Base-by-base conservation (phyloP, 768 basidiomycete species). In the Candolleomyces aberdarensis region DNA sequence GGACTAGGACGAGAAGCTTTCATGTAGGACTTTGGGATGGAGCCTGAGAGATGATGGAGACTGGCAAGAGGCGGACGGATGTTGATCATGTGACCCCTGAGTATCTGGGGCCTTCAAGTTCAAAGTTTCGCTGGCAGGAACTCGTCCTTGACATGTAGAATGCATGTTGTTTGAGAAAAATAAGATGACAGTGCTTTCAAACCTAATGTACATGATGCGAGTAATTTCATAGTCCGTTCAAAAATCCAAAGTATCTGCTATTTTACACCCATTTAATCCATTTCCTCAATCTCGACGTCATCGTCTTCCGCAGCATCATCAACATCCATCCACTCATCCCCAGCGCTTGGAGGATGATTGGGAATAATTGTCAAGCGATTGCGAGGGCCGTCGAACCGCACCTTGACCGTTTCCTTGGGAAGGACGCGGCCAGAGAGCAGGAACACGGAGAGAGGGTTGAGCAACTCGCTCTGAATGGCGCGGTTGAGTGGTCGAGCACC, bases 401-500 rank as follows among this genome's bases (percentile, higher is more conserved):
- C 81, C 29, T 74, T 74, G 7, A 91, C 90, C 0, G 72, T 82
- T 74, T 98, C 96, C 14, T 87, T 88, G 57, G 98, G 94, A 46
- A 85, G 79, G 56, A 98, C 78, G 47, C 86, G 83, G 65, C 91
- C 91, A 44, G 92, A 88, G 52, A 98, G 85, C 47, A 98, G 80
- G 80, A 91, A 82, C 59, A 89, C 78, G 15, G 93, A 92, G 41
- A 98, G 77, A 13, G 96, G 96, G 71, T 97, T 96, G 67, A 98
- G 81, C 40, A 99, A 80, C 68, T 98, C 94, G 66, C 83, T 88
- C 75, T 97, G 96, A 65, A 99, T 96, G 4, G 91, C 84, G 39
- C 95, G 85, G 70, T 93, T 92, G 64, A 98, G 82, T 1, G 96
- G 97, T 46, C 96, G 86, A 59, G 96, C 96, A 64, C 96, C 95